phyloP scores from a whole-genome alignment of 495 filamentous ascomycete species.

The Paragyromitra xinjiangensis region DNA sequence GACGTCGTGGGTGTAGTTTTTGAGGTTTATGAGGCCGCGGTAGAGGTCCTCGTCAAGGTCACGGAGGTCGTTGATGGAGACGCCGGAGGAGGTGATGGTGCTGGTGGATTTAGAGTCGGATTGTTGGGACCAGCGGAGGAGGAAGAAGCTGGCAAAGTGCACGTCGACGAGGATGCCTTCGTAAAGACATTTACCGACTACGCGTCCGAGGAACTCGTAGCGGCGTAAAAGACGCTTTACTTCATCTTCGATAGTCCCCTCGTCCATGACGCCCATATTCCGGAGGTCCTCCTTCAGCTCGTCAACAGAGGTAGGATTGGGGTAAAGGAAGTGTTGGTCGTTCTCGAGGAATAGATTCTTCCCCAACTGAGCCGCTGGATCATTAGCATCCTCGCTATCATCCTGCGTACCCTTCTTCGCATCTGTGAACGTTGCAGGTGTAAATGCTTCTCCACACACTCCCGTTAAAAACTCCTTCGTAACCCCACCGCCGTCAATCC shows the following conservation, averaged over 20 bases:
- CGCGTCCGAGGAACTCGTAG: conserved; percentile 90
- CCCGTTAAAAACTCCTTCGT: conserved; percentile 97
- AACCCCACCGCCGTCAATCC: conserved; percentile 96
- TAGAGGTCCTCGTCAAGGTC: conserved; percentile 95
- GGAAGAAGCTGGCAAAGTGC: conserved; percentile 92
- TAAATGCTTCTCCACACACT: conserved; percentile 87
- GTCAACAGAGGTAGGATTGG: conserved; percentile 83
- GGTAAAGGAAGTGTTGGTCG: conserved; percentile 87
- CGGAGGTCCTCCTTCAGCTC: conserved; percentile 70
- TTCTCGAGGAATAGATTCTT: conserved; percentile 80
- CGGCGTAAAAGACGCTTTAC: conserved; percentile 72
- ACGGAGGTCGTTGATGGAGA: conserved; percentile 89
- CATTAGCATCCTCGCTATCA: conserved; percentile 18
- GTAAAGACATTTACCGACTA: conserved; percentile 97
- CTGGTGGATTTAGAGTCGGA: conserved; percentile 58
- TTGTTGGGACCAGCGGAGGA: conserved; percentile 78
- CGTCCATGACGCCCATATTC: conserved; percentile 65
- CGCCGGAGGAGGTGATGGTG: conserved; percentile 68
- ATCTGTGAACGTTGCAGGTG: conserved; percentile 62
- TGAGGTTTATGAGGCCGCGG: conserved; percentile 82
- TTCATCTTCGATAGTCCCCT: conserved; percentile 61
- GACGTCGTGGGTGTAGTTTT: conserved; percentile 87
- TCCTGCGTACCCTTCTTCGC: conserved; percentile 24
- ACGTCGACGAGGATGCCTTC: conserved; percentile 97
- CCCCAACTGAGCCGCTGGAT: conserved; percentile 3